These are phyloP conservation scores for Conringia planisiliqua DNA, from an alignment of 345 rosid species.

Conservation along the genomic window DNA sequence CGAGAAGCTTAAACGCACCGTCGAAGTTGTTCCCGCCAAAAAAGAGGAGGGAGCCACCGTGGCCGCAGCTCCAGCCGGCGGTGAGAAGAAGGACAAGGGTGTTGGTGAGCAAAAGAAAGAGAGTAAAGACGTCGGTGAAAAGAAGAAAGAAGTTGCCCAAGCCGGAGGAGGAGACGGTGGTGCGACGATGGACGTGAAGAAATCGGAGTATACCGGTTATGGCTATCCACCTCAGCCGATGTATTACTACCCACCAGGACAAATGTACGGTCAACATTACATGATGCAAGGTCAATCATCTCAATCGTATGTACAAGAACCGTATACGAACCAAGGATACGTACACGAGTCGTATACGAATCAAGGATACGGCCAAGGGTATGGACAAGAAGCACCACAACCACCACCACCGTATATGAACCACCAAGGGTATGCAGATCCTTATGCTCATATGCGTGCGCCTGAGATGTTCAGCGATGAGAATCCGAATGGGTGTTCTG, in stretches of 20 bases:
- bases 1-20: slow-evolving; percentile 55
- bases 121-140: slow-evolving; percentile 19
- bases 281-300: slow-evolving; percentile 36
- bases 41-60: slow-evolving; percentile 27
- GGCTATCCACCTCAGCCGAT: slow-evolving; percentile 38
- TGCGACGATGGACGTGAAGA: slow-evolving; percentile 49
- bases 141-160: slow-evolving; percentile 30
- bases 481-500: slow-evolving; percentile 78
- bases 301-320: slow-evolving; percentile 34
- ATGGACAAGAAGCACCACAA: slow-evolving; percentile 19
- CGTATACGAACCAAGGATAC: slow-evolving; percentile 32
- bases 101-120: slow-evolving; percentile 39
- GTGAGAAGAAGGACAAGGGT: slow-evolving; percentile 36
- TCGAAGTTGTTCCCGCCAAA: slow-evolving; percentile 63
- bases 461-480: slow-evolving; percentile 93
- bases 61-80: slow-evolving; percentile 21
- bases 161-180: slow-evolving; percentile 33
- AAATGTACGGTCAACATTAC: slow-evolving; percentile 36
- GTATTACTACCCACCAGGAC: slow-evolving; percentile 46
- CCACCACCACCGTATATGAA: slow-evolving; percentile 21
- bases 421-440: slow-evolving; percentile 37
- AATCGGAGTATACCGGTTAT: slow-evolving; percentile 44
- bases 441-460: slow-evolving; percentile 36
- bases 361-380: slow-evolving; percentile 30
- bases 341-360: slow-evolving; percentile 27